phyloP scores from a whole-genome alignment of 2,329 filamentous ascomycete species.

The Fusarium sp. region DNA sequence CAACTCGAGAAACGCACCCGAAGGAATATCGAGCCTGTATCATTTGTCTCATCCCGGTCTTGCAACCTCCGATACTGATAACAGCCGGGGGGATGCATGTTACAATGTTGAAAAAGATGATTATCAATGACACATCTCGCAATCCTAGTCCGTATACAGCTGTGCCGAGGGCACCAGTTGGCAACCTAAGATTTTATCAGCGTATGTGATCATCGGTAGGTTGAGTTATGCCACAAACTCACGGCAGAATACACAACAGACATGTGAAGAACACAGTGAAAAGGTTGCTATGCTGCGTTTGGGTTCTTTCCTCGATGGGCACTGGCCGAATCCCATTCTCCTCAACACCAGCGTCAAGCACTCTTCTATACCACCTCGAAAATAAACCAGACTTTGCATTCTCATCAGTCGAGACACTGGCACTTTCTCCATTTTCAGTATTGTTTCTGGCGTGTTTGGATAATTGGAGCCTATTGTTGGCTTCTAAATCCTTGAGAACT shows the following conservation, averaged over 20 bases:
- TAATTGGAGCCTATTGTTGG: not conserved
- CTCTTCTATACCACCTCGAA: conserved; percentile 53
- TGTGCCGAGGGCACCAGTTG: conserved; percentile 68
- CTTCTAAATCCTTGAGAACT: conserved; percentile 21
- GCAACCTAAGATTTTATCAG: conserved; percentile 52
- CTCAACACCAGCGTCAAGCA: conserved; percentile 59
- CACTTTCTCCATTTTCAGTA: not conserved
- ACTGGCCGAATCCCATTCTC: conserved; percentile 66
- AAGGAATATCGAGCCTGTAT: conserved; percentile 70
- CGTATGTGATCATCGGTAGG: not conserved
- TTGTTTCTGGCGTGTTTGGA: not conserved
- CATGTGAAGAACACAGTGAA: conserved; percentile 70
- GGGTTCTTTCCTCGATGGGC: conserved; percentile 61
- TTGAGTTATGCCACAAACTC: conserved; percentile 40
- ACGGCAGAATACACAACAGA: conserved; percentile 67
- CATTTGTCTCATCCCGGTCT: conserved; percentile 67
- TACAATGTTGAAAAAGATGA: conserved; percentile 66
- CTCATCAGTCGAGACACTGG: conserved; percentile 46
- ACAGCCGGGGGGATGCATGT: conserved; percentile 65
- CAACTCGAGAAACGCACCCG: conserved; percentile 49
- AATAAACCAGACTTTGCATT: conserved; percentile 41
- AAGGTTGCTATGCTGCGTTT: conserved; percentile 62
- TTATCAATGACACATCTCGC: conserved; percentile 64
- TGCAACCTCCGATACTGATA: conserved; percentile 62
- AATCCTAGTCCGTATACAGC: conserved; percentile 62